These are phyloP conservation scores for Peronospora belbahrii DNA, from an alignment of 352 stramenopile species.

Conservation along the genomic window DNA sequence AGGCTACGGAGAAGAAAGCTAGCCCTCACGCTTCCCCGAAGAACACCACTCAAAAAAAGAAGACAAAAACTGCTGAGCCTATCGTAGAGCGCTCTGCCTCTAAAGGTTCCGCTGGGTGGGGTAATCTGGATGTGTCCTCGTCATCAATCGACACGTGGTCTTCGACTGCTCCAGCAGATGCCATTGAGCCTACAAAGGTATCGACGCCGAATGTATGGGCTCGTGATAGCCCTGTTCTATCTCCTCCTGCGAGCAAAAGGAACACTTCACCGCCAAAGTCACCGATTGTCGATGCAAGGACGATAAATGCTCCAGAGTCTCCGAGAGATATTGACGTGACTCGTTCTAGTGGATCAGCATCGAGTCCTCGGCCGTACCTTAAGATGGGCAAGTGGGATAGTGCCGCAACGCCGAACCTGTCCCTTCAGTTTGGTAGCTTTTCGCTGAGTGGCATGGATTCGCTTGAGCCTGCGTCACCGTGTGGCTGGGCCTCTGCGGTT, in stretches of 20 bases:
- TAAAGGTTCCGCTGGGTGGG: constrained; percentile 50
- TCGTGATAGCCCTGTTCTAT: constrained; percentile 51
- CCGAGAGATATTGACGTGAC: constrained; percentile 59
- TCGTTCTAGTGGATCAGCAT: constrained; percentile 24
- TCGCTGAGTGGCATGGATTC: constrained; percentile 65
- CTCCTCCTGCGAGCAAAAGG: constrained; percentile 19
- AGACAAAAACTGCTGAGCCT: constrained; percentile 36
- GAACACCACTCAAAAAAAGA: constrained; percentile 32
- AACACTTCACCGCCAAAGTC: constrained; percentile 21
- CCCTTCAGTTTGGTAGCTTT: constrained; percentile 84
- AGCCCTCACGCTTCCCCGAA: constrained; percentile 30
- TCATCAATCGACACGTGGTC: constrained; percentile 58
- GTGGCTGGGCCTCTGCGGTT: constrained; percentile 47
- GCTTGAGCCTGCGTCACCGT: constrained; percentile 46
- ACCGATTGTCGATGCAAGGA: constrained; percentile 23
- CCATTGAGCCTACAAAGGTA: constrained; percentile 39
- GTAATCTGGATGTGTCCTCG: constrained; percentile 56
- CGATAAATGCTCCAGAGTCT: constrained; percentile 50
- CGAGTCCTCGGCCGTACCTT: constrained; percentile 71
- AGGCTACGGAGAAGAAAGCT: constrained; percentile 23
- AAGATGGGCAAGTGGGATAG: constrained; percentile 83
- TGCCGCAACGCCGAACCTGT: constrained; percentile 56
- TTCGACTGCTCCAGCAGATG: constrained; percentile 22
- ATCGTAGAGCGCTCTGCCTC: constrained; percentile 23
- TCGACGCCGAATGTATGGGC: constrained; percentile 61